Percentiles rank a stretch among this genome's conserved stretches.
phyloP scores from a whole-genome alignment of 805 yeast genomes.

The Saturnispora sekii region DNA sequence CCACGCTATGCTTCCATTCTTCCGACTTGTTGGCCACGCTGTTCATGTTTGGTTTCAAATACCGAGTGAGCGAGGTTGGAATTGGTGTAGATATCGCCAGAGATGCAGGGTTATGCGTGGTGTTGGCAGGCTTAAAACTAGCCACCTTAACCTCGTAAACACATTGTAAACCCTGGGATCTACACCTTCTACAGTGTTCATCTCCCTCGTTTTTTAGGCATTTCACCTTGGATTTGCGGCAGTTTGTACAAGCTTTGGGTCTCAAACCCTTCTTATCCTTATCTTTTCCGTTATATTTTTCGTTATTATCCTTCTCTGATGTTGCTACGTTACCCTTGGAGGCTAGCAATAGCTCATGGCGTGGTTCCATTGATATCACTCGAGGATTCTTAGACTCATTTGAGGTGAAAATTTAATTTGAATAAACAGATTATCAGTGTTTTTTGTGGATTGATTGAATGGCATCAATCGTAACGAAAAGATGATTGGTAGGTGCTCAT shows the following conservation, averaged over 20 bases:
- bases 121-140: conserved; percentile 20
- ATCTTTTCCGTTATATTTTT: background rate
- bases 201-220: conserved; percentile 39
- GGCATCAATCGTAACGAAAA: no score
- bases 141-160: conserved; percentile 49
- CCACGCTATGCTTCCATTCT: conserved; percentile 30
- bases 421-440: no score
- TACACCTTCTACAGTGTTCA: conserved; percentile 51
- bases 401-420: no score
- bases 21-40: background rate
- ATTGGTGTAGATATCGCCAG: no score
- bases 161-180: conserved; percentile 42
- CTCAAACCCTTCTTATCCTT: conserved; percentile 1
- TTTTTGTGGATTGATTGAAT: no score
- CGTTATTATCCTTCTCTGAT: background rate
- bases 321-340: no score
- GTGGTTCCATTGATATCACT: no score
- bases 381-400: no score
- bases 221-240: conserved; percentile 54
- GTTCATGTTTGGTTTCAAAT: background rate
- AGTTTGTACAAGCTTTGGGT: conserved; percentile 50
- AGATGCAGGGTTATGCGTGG: background rate
- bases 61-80: conserved; percentile 2
- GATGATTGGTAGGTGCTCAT: no score
- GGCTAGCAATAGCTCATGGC: no score